Conservation (phyloP, 768 basidiomycete species). For the Hemileccinum impolitum region DNA sequence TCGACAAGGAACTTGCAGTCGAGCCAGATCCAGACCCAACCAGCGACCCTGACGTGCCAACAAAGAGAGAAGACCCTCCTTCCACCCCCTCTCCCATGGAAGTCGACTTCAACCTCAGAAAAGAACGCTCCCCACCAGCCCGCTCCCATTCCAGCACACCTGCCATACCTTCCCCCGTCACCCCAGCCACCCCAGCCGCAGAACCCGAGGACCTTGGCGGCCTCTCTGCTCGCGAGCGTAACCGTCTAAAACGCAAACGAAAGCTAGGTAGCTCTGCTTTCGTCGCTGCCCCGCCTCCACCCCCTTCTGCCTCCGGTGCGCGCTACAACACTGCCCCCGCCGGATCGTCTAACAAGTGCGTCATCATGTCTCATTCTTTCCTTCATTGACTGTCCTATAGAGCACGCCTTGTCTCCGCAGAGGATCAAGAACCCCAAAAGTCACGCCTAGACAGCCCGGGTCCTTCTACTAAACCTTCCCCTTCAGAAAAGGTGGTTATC, state of each 20-base stretch:
- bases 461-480: slow-evolving; percentile 34
- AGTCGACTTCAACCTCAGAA: slow-evolving; percentile 38
- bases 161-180: slow-evolving; percentile 47
- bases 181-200: slow-evolving; percentile 31
- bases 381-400: slow-evolving; percentile 34
- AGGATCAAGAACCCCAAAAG: slow-evolving; percentile 46
- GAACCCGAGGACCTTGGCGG: slow-evolving; percentile 46
- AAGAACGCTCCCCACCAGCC: slow-evolving; percentile 39
- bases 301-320: slow-evolving; percentile 53
- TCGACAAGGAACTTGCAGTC: slow-evolving; percentile 75
- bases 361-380: slow-evolving; percentile 3
- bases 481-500: slow-evolving; percentile 64
- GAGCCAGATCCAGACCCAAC: slow-evolving; percentile 50
- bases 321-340: slow-evolving; percentile 60
- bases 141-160: slow-evolving; percentile 46
- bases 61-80: slow-evolving; percentile 39
- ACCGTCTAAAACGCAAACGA: slow-evolving; percentile 91
- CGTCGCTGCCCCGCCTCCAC: slow-evolving; percentile 63
- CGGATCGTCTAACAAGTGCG: slow-evolving; percentile 59
- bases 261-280: slow-evolving; percentile 83
- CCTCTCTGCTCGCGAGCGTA: slow-evolving; percentile 89
- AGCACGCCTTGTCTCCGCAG: slow-evolving; percentile 68
- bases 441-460: slow-evolving; percentile 62
- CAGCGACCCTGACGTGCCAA: slow-evolving; percentile 37
- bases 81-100: slow-evolving; percentile 43